Evolutionary conservation across 176 grass and related monocot genomes (phyloP), one percentile per base, ranked within the genome.

Genomic region (Zizania latifolia): DNA sequence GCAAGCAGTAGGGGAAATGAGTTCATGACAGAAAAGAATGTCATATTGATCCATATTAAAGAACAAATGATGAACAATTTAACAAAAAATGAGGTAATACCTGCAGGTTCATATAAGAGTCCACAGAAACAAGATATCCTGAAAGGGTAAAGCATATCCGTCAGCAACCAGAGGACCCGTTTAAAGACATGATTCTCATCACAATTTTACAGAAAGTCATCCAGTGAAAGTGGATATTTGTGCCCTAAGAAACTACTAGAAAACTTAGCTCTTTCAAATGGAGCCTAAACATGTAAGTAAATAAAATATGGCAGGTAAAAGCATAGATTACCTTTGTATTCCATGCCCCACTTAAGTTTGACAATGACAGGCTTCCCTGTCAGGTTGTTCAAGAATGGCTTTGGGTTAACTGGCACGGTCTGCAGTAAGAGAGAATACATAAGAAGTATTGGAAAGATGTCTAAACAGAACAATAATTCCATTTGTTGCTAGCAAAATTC

Each of bases 341-440:
- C 94, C 94, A 98, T 98, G 50, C 94, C 94, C 94, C 94, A 94
- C 75, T 98, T 98, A 41, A 94, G 75, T 77, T 97, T 98, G 43
- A 97, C 91, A 78, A 94, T 92, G 44, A 92, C 94, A 80, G 81
- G 78, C 82, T 92, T 98, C 27, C 94, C 88, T 17, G 91, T 93
- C 65, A 98, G 64, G 50, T 92, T 98, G 86, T 89, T 98, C 39
- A 98, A 89, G 90, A 98, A 98, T 57, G 91, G 94, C 33, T 98
- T 98, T 1, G 88, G 91, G 75, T 98, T 98, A 53, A 98, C 94
- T 65, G 94, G 86, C n/a, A 98, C 91, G 45, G 91, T 80, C 94
- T 93, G 64, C 74, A 81, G 3, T 53, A 58, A 78, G 19, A 17
- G 64, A 81, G 8, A 74, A 46, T 53, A 16, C 46, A 35, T 84